These are phyloP conservation scores for Fusarium sp. DNA, from an alignment of 2,329 filamentous ascomycete genomes.

Conservation along the genomic window DNA sequence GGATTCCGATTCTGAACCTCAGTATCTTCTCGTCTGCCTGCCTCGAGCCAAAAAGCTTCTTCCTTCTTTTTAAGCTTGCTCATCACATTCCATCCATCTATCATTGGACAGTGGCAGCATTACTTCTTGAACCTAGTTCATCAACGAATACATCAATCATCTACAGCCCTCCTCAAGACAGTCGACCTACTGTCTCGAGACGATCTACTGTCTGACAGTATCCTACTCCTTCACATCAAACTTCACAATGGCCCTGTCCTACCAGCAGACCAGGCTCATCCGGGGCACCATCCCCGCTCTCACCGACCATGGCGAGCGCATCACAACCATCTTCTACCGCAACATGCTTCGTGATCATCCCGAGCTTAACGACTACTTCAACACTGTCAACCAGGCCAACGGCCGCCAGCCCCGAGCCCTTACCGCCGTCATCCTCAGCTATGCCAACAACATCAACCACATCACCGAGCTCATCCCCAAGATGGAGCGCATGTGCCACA, in stretches of 20 bases:
- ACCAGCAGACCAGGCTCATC: constrained; percentile 72
- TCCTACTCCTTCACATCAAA: not conserved
- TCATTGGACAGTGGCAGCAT: not conserved
- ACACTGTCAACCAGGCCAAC: constrained; percentile 56
- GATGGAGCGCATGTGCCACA: constrained; percentile 73
- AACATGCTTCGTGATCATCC: constrained; percentile 75
- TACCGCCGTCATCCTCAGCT: constrained; percentile 69
- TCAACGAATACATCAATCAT: constrained; percentile 1
- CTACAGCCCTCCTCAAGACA: not conserved
- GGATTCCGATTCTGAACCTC: not conserved
- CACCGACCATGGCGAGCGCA: constrained; percentile 73
- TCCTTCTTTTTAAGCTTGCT: not conserved
- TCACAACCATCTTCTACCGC: constrained; percentile 79
- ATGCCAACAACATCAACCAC: constrained; percentile 77
- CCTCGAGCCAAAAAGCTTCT: not conserved
- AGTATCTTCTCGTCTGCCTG: constrained; percentile 13
- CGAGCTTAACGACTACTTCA: constrained; percentile 77
- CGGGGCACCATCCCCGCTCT: constrained; percentile 78
- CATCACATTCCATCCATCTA: not conserved
- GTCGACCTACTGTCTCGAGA: not conserved
- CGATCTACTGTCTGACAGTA: not conserved
- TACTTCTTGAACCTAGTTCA: not conserved
- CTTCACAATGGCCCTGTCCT: constrained; percentile 56
- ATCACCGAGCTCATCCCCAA: constrained; percentile 66
- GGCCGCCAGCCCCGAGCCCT: constrained; percentile 52